A percentile compares a stretch with the other conserved stretches of the same genome.
These are phyloP conservation scores for Penicillium griseofulvum DNA, from an alignment of 2,329 filamentous ascomycete genomes.

Conservation along the genomic window DNA sequence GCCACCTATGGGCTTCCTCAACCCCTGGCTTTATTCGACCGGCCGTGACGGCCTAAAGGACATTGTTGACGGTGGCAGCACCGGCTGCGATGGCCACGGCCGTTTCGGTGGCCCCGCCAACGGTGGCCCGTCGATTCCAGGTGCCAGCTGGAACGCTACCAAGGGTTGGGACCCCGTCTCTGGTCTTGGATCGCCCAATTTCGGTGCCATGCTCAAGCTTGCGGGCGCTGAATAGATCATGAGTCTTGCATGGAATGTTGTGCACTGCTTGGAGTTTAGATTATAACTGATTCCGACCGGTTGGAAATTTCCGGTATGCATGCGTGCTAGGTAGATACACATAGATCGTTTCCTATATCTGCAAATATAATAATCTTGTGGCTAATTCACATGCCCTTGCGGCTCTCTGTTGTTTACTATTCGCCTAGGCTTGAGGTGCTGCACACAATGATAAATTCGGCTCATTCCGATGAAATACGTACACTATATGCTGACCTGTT, in stretches of 20 bases:
- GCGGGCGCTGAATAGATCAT: not conserved
- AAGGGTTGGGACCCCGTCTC: constrained; percentile 43
- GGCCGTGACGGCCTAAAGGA: constrained; percentile 48
- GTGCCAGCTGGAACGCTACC: constrained; percentile 52
- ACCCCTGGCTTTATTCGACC: constrained; percentile 57
- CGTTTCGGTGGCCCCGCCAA: constrained; percentile 43
- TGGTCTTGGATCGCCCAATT: constrained; percentile 26
- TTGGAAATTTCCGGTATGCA: not conserved
- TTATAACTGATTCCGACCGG: not conserved
- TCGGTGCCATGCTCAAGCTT: constrained; percentile 2
- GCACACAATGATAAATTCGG: not conserved
- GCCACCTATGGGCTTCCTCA: constrained; percentile 56
- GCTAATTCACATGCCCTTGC: not conserved
- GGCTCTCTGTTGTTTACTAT: not conserved
- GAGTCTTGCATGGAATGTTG: not conserved
- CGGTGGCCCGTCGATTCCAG: constrained; percentile 42
- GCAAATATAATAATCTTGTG: constrained; percentile 7
- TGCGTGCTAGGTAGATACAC: not conserved
- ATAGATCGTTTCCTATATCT: constrained; percentile 7
- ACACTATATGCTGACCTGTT: not conserved
- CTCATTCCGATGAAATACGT: not conserved
- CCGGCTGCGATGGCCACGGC: constrained; percentile 46
- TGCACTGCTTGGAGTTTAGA: not conserved
- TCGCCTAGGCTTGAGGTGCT: not conserved
- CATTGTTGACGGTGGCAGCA: constrained; percentile 48